Evolutionary conservation across 2,329 filamentous ascomycete species (phyloP), one percentile per base, ranked within the genome.

Genomic region (Aspergillus cejpii): DNA sequence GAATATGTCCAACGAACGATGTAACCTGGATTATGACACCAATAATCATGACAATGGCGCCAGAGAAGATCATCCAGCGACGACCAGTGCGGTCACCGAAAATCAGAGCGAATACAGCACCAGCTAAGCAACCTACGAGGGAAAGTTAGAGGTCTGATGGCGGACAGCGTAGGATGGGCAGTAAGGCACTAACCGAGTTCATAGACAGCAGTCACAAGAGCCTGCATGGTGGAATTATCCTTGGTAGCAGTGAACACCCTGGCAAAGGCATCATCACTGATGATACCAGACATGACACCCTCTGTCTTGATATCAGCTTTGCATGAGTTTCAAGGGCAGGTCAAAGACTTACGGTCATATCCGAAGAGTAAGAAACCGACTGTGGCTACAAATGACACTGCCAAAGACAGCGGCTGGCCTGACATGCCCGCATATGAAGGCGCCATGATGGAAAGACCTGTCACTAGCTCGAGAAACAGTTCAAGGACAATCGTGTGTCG

Each of bases 341-440:
- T 19, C 11, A 29, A 20, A 1, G 10, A 60, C 66, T 52, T 56
- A 72, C 68, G 77, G 47, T 79, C 76, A 56, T 79, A 79, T 44
- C 76, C 76, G 48, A 78, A 79, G n/a, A 79, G 71, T 21, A 81
- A 60, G 66, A 82, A 81, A 17, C 78, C 80, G 39, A 78, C 80
- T 0, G 80, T 83, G 3, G 80, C 79, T 20, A 84, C 74, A n/a
- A 75, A 73, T 1, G 81, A 81, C 37, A 84, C 73, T 29, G 74
- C 68, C 49, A 81, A 55, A 14, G 75, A 77, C 42, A 84, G 71
- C 28, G 67, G 69, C 53, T 69, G 72, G 60, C 81, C 81, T 27
- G 74, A 75, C 48, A 83, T 69, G 63, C 80, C 80, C 60, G 77
- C 74, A 59, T 73, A 83, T 14, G 59, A 73, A 52, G 76, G 72